These are phyloP conservation scores for Neurospora tetrasperma DNA, from an alignment of 495 filamentous ascomycete species.

Conservation along the genomic window DNA sequence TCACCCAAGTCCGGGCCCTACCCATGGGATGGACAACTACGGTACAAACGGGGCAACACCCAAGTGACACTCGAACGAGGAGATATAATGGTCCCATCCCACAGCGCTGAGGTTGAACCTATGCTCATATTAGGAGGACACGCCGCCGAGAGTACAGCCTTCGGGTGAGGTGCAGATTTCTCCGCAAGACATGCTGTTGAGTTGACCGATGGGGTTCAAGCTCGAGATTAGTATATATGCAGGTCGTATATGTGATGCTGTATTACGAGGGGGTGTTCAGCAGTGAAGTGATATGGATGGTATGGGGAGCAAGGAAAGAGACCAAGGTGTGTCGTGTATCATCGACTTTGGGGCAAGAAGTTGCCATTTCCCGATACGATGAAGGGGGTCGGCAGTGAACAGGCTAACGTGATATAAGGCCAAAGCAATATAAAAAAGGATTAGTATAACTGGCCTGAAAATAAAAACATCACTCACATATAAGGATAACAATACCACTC, in stretches of 20 bases:
- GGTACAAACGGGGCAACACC: neutral
- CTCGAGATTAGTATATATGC: neutral
- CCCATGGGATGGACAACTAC: neutral
- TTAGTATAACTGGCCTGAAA: no score
- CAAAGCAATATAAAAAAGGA: no score
- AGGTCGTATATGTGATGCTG: neutral
- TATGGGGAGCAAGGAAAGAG: neutral
- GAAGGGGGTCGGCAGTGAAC: no score
- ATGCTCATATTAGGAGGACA: constrained; percentile 23
- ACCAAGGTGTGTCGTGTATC: neutral
- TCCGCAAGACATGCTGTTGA: constrained; percentile 17
- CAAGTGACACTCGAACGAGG: constrained; percentile 28
- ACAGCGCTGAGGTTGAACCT: constrained; percentile 29
- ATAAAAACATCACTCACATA: constrained; percentile 6
- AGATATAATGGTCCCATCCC: constrained; percentile 25
- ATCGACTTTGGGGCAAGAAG: neutral
- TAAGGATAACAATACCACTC: constrained; percentile 31
- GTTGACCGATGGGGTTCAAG: neutral
- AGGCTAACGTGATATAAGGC: no score
- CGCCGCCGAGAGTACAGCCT: constrained; percentile 34
- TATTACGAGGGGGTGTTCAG: neutral
- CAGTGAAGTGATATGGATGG: neutral
- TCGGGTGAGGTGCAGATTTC: constrained; percentile 32
- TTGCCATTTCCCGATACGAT: neutral
- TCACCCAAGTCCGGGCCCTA: neutral